These are phyloP conservation scores for Ailanthus altissimus DNA, from an alignment of 345 rosid species.

Conservation along the genomic window DNA sequence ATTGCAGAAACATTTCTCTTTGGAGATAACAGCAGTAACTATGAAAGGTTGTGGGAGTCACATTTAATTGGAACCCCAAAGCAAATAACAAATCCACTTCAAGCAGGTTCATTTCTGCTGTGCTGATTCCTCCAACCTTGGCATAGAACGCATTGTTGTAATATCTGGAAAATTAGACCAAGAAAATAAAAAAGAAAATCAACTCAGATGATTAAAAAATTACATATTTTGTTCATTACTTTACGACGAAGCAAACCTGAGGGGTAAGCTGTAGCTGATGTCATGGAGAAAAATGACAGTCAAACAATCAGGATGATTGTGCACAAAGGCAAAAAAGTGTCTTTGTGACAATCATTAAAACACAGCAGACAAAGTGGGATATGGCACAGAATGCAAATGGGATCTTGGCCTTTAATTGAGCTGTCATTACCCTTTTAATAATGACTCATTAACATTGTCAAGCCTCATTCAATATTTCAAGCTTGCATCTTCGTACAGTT, in stretches of 20 bases:
- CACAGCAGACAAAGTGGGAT: constrained; percentile 19
- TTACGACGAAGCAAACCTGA: not conserved
- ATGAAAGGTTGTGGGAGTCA: constrained; percentile 55
- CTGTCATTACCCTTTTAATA: constrained; percentile 27
- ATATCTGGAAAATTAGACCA: constrained; percentile 38
- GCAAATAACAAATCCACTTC: constrained; percentile 76
- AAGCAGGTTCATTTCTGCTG: constrained; percentile 66
- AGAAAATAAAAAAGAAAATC: not conserved
- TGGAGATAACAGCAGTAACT: constrained; percentile 55
- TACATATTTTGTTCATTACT: not conserved
- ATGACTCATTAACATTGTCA: constrained; percentile 20
- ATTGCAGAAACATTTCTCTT: constrained; percentile 45
- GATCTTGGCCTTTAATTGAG: constrained; percentile 25
- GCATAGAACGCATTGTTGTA: constrained; percentile 71
- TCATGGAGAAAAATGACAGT: constrained; percentile 16
- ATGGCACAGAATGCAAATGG: not conserved
- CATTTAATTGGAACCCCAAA: constrained; percentile 63
- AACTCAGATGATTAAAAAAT: not conserved
- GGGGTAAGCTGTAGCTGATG: not conserved
- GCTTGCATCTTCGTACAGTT: not conserved
- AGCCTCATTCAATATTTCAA: not conserved
- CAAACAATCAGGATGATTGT: constrained; percentile 25
- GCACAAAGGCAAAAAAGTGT: constrained; percentile 1
- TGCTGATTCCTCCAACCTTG: constrained; percentile 74
- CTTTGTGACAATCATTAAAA: not conserved